Percentiles rank a stretch among this genome's conserved stretches.
Evolutionary conservation across 768 basidiomycete species (phyloP).

Genomic region (Trametes sanguinea): DNA sequence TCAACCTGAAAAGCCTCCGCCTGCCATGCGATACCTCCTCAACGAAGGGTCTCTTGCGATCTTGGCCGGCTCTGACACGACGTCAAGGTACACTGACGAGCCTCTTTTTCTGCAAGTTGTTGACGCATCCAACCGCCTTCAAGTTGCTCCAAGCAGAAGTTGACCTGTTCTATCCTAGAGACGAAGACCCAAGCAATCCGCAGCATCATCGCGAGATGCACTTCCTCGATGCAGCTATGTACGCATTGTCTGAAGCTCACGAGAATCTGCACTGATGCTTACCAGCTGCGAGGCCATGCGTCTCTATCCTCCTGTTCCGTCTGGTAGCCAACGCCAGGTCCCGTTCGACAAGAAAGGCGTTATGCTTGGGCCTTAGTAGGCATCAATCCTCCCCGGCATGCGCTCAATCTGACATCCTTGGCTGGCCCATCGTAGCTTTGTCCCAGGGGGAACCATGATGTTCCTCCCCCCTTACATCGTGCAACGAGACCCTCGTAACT

Average conservation of each 20-base stretch:
- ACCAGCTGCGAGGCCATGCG: constrained; percentile 48
- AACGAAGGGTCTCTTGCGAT: constrained; percentile 45
- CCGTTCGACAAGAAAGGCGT: constrained; percentile 33
- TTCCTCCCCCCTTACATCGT: constrained; percentile 42
- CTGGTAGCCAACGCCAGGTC: constrained; percentile 41
- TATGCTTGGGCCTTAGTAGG: constrained; percentile 38
- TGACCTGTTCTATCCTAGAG: constrained; percentile 40
- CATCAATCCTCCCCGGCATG: not conserved
- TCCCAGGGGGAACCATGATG: constrained; percentile 31
- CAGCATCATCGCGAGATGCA: constrained; percentile 22
- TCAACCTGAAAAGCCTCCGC: constrained; percentile 37
- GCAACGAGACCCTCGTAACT: constrained; percentile 48
- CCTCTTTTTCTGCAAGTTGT: constrained; percentile 39
- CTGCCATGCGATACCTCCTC: constrained; percentile 38
- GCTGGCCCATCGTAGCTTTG: constrained; percentile 7
- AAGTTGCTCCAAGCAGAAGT: constrained; percentile 42
- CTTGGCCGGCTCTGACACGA: constrained; percentile 49
- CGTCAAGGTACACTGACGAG: constrained; percentile 40
- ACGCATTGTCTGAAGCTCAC: not conserved
- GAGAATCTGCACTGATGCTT: no score
- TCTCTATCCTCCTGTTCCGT: constrained; percentile 45
- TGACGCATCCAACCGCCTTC: constrained; percentile 37
- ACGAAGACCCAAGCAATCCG: constrained; percentile 29
- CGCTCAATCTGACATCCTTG: no score
- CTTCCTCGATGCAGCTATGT: constrained; percentile 31